Evolutionary conservation across 2,329 filamentous ascomycete genomes (phyloP), one percentile per base, ranked within the genome.

Genomic region (Xylariaceae sp.): DNA sequence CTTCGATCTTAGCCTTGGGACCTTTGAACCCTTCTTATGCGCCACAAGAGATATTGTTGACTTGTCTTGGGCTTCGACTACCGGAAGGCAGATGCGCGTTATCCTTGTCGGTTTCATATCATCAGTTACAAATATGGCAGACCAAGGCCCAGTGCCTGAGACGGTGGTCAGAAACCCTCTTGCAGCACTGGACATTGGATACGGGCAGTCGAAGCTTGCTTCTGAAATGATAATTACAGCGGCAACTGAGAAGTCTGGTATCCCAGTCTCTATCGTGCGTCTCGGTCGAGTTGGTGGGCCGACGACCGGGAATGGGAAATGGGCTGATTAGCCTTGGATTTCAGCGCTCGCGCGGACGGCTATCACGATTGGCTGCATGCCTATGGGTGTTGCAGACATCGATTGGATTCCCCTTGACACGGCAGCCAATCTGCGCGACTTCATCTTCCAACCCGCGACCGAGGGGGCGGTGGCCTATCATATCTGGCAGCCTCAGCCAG

Each of bases 271-370:
- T 0, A 36, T 53, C 17, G 44, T 45, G 1, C 52, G 52, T 4
- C 38, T 54, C 4, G 36, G 48, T 17, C 51, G 55, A 19, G 28
- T 54, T 2, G 53, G 52, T 9, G 55, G 53, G 0, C 40, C 42
- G 15, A 34, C 19, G 9, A n/a, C n/a, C n/a, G 7, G 39, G 32
- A 7, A 12, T 4, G 33, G 33, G 7, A 17, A 6, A 17, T 53
- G 50, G 50, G 34, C 47, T 2, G 52, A 58, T 8, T 52, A 56
- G 36, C 42, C 46, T 4, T 55, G 53, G 53, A 44, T 55, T 2
- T 53, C 53, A 3, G 45, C 52, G 9, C 34, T 57, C 4, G n/a
- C 51, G 3, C 30, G 37, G 13, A 54, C 50, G 0, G 34, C 52
- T 0, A 49, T 45, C 39, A 41, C 48, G 9, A 34, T 52, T 3